Evolutionary conservation across 352 stramenopile genomes (phyloP).

Genomic region (Pythium pyrilobum): DNA sequence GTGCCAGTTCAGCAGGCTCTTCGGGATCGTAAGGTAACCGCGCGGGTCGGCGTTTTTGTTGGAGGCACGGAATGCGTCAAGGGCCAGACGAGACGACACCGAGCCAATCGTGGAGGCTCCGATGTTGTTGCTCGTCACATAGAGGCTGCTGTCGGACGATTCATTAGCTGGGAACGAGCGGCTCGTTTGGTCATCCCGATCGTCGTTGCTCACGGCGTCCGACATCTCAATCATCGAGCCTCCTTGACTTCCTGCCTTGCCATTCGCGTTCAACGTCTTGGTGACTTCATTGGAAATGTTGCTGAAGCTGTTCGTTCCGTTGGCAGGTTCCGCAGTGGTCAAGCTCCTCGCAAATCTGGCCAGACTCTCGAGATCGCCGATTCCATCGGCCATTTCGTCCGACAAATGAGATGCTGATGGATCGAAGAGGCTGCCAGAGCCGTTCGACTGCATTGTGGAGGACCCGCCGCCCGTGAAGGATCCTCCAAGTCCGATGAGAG

Average conservation of each 20-base stretch:
- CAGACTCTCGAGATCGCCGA: conserved; percentile 69
- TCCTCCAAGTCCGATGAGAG: neutral
- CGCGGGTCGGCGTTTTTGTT: conserved; percentile 44
- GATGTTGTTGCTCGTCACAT: conserved; percentile 27
- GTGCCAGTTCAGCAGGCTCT: conserved; percentile 76
- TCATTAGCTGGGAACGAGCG: conserved; percentile 64
- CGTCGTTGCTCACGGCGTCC: conserved; percentile 57
- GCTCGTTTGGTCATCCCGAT: conserved; percentile 56
- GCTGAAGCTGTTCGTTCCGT: conserved; percentile 27
- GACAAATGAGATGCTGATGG: conserved; percentile 29
- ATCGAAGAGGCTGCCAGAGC: conserved; percentile 17
- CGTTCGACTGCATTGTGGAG: neutral
- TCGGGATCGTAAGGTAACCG: conserved; percentile 74
- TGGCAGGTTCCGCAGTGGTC: conserved; percentile 28
- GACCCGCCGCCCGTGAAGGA: neutral
- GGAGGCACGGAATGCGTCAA: conserved; percentile 62
- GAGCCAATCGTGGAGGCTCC: conserved; percentile 62
- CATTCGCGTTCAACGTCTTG: conserved; percentile 47
- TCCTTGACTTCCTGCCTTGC: conserved; percentile 5
- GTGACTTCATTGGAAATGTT: conserved; percentile 75
- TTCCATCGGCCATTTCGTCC: conserved; percentile 33
- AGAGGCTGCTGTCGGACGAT: conserved; percentile 34
- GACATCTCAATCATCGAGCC: conserved; percentile 33
- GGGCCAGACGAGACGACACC: conserved; percentile 44
- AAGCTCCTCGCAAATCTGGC: conserved; percentile 63